Percentiles rank a stretch among this genome's conserved stretches.
These are phyloP conservation scores for Hypericum androsaemum DNA, from an alignment of 345 rosid genomes.

Conservation along the genomic window DNA sequence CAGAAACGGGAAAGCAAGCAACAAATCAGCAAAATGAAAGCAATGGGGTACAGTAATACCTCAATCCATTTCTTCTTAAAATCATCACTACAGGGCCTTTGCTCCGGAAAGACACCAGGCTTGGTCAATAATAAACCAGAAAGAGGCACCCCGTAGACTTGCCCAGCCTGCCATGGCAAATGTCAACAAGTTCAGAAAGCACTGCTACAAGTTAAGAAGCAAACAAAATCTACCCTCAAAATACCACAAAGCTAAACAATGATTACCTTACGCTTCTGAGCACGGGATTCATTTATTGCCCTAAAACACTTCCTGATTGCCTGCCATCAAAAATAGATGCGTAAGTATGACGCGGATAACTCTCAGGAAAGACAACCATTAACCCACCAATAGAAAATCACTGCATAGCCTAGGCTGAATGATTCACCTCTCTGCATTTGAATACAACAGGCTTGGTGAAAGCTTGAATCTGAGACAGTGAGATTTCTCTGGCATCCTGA, in stretches of 20 bases:
- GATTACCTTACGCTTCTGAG: constrained; percentile 89
- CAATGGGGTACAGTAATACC: constrained; percentile 28
- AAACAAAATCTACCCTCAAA: background rate
- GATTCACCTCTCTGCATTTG: constrained; percentile 85
- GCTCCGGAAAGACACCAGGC: constrained; percentile 81
- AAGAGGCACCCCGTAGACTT: constrained; percentile 90
- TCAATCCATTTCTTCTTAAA: constrained; percentile 91
- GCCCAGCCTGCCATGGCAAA: constrained; percentile 71
- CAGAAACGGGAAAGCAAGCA: too few relatives aligned
- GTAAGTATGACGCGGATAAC: background rate
- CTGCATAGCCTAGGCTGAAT: background rate
- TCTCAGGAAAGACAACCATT: constrained; percentile 3
- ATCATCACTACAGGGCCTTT: constrained; percentile 65
- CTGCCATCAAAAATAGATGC: constrained; percentile 25
- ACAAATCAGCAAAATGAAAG: too few relatives aligned
- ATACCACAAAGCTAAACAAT: background rate
- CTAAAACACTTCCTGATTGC: constrained; percentile 74
- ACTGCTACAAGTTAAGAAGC: background rate
- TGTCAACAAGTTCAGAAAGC: constrained; percentile 4
- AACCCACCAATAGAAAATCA: background rate
- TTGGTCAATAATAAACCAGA: constrained; percentile 68
- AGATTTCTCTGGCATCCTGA: constrained; percentile 80
- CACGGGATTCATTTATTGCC: constrained; percentile 95
- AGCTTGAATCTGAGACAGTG: constrained; percentile 43
- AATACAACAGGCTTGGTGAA: constrained; percentile 53